A percentile compares a stretch with the other conserved stretches of the same genome.
Conservation (phyloP, 1,139 yeast species). For the Pichia sp. region DNA sequence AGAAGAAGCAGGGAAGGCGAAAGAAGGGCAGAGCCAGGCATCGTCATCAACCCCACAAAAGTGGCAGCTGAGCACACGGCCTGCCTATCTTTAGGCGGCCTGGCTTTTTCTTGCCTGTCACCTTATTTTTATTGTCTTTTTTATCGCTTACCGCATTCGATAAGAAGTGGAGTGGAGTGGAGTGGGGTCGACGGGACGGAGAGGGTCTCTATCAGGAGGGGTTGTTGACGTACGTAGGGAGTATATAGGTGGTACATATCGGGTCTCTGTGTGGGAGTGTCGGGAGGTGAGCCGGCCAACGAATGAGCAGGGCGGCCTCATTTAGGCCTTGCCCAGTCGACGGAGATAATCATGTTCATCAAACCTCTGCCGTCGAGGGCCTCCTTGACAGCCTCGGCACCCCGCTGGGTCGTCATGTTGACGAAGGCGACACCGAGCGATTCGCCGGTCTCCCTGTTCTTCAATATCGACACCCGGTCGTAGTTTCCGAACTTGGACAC, state of each 20-base stretch:
- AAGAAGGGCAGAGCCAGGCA: background rate
- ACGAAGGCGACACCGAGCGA: conserved; percentile 98
- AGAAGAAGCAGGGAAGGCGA: background rate
- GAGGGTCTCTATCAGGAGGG: too few relatives aligned
- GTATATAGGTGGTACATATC: too few relatives aligned
- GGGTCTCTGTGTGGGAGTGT: too few relatives aligned
- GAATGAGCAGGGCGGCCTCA: conserved; percentile 1
- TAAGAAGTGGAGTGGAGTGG: too few relatives aligned
- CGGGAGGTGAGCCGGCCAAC: background rate
- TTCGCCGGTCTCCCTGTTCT: conserved; percentile 90
- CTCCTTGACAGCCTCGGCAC: conserved; percentile 77
- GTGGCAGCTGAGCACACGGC: background rate
- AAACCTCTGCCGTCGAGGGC: conserved; percentile 86
- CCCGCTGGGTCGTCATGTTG: conserved; percentile 62
- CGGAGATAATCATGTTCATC: conserved; percentile 81
- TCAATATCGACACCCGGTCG: conserved; percentile 77
- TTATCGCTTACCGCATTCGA: too few relatives aligned
- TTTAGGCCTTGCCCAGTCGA: conserved; percentile 48
- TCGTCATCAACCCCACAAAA: background rate
- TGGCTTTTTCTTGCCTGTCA: background rate
- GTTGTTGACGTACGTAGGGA: too few relatives aligned
- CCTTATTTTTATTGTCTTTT: background rate
- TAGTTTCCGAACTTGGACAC: conserved; percentile 68
- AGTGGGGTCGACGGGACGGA: too few relatives aligned
- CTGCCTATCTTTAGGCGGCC: too few relatives aligned